A percentile compares a stretch with the other conserved stretches of the same genome.
phyloP scores from a whole-genome alignment of 2,329 filamentous ascomycete genomes.

The Clonostachys byssicola region DNA sequence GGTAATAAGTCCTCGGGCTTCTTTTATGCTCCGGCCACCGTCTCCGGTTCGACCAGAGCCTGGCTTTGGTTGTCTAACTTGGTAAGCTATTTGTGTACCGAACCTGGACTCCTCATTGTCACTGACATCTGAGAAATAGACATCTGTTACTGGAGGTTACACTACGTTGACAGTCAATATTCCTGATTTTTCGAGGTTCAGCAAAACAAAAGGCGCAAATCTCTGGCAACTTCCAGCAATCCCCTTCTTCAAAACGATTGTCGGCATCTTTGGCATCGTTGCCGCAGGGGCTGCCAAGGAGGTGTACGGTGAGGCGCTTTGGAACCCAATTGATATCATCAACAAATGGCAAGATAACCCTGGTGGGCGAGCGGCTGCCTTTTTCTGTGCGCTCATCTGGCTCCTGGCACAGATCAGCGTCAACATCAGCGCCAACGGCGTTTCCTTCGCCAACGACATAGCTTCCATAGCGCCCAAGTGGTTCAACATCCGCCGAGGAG shows the following conservation, averaged over 20 bases:
- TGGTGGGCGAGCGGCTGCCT: constrained; percentile 20
- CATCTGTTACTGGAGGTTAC: neutral
- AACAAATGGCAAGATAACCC: constrained; percentile 24
- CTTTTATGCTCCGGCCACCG: neutral
- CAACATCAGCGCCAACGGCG: constrained; percentile 19
- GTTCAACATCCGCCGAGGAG: constrained; percentile 22
- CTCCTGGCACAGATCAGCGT: constrained; percentile 32
- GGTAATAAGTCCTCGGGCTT: neutral
- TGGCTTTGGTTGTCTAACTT: neutral
- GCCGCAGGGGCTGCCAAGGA: constrained; percentile 37
- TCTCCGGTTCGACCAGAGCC: neutral
- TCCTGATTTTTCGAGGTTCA: neutral
- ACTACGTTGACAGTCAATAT: neutral
- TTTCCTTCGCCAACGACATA: constrained; percentile 21
- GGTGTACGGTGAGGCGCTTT: constrained; percentile 38
- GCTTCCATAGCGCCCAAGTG: constrained; percentile 19
- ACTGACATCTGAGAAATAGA: neutral
- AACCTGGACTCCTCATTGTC: neutral
- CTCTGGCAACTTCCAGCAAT: constrained; percentile 25
- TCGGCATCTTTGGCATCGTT: constrained; percentile 41
- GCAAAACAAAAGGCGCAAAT: neutral
- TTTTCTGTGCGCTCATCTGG: constrained; percentile 19
- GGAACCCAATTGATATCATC: constrained; percentile 44
- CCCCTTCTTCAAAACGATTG: constrained; percentile 26
- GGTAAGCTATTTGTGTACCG: neutral